Percentiles rank a stretch among this genome's conserved stretches.
Conservation (phyloP, 306 rosid genomes). For the Alnus glutinosa region DNA sequence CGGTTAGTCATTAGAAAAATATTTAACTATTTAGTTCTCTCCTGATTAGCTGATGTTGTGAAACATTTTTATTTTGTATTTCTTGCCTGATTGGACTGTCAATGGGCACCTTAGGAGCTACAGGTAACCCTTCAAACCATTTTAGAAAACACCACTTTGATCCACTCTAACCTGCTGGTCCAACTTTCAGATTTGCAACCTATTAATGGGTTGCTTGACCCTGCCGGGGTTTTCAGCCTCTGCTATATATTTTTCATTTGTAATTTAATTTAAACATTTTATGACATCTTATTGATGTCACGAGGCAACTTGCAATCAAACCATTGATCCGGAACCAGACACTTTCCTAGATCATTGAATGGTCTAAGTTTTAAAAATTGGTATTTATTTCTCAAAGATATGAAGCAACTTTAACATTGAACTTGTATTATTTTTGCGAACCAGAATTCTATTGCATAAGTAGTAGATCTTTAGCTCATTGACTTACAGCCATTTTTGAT, state of each 20-base stretch:
- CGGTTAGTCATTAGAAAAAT: constrained; percentile 48
- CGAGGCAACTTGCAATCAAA: neutral
- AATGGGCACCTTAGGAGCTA: neutral
- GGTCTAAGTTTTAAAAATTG: neutral
- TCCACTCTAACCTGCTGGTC: neutral
- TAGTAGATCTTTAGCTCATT: constrained; percentile 1
- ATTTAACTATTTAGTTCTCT: constrained; percentile 15
- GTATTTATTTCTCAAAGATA: constrained; percentile 3
- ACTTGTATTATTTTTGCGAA: neutral
- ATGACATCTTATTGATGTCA: neutral
- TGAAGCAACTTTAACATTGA: neutral
- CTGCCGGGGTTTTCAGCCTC: neutral
- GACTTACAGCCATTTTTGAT: no score
- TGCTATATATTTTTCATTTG: neutral
- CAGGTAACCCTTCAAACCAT: neutral
- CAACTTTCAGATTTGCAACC: neutral
- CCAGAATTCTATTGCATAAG: constrained; percentile 7
- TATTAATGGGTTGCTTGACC: neutral
- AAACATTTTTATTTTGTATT: constrained; percentile 3
- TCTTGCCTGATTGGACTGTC: neutral
- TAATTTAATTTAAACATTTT: no score
- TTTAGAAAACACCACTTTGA: neutral
- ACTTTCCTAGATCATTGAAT: neutral
- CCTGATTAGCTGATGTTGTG: constrained; percentile 11
- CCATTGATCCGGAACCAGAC: neutral